Evolutionary conservation across 2,329 filamentous ascomycete species (phyloP), one percentile per base, ranked within the genome.

Genomic region (Aspergillus sp.): DNA sequence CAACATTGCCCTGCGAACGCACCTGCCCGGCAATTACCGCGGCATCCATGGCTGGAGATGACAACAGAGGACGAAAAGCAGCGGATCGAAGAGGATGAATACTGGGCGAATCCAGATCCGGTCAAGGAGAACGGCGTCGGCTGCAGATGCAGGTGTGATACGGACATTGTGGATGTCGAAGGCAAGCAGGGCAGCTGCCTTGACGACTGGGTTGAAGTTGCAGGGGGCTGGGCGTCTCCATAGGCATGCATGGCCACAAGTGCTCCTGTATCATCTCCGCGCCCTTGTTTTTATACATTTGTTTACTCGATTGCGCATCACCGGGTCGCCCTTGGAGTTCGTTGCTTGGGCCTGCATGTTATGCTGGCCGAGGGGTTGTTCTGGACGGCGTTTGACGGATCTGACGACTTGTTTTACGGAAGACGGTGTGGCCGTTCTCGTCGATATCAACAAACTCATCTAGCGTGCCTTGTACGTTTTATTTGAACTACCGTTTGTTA

Each of bases 1-100:
- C 89, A 96, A 64, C 91, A 98, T 62, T 98, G 91, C 53, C 91
- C 91, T 1, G 86, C 88, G 34, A 98, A 98, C 55, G 91, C 91
- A 2, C 91, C 89, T 0, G 79, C 81, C 8, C 79, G 84, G 29
- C 91, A 98, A 62, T 72, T 94, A 26, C 76, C 82, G 3, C 77
- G 86, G 36, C 72, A 78, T 32, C 86, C 85, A 1, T 95, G 71
- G 56, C 75, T 93, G 11, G 86, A 95, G 60, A 76, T 66, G 66
- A 91, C 84, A 11, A 93, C 84, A 0, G 51, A 71, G 10, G 82
- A 93, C 45, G 80, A 88, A 55, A 86, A 84, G 64, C 80, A 84
- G 61, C 79, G 89, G 29, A 73, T 77, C 37, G 86, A 94, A 60
- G 91, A 98, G 63, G 91, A 96, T 53, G 82, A 88, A 43, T 98